phyloP scores from a whole-genome alignment of 176 grass and related monocot species.

The Olyra latifolia region DNA sequence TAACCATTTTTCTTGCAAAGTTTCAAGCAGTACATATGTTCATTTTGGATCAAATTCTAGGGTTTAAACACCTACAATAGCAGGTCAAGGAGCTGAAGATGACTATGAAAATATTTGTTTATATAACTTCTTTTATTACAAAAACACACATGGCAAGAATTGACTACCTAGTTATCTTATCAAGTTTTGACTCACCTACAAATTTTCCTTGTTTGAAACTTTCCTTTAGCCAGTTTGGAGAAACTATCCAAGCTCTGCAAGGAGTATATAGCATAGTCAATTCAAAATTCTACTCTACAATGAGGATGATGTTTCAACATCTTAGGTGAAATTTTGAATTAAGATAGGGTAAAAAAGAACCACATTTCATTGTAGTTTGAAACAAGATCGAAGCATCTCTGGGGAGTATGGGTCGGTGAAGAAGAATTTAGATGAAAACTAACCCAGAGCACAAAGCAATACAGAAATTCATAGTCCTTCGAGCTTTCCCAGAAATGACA shows the following conservation, averaged over 20 bases:
- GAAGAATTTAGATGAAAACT: constrained; percentile 32
- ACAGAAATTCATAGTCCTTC: constrained; percentile 81
- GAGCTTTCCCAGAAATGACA: constrained; percentile 77
- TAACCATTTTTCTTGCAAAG: not conserved
- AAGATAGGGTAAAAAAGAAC: not conserved
- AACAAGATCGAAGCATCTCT: constrained; percentile 9
- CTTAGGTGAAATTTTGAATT: constrained; percentile 12
- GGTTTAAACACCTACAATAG: not conserved
- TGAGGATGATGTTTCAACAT: not conserved
- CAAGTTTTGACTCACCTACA: constrained; percentile 56
- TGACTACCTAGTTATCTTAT: not conserved
- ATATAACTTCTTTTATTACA: not conserved
- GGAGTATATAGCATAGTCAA: constrained; percentile 8
- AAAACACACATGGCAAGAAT: not conserved
- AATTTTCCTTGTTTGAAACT: constrained; percentile 76
- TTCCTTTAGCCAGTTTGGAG: constrained; percentile 79
- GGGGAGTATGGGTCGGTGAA: not conserved
- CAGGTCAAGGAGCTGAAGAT: not conserved
- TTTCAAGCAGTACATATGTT: not conserved
- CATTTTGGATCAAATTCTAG: not conserved
- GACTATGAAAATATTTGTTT: not conserved
- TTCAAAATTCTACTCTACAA: not conserved
- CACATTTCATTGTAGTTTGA: not conserved
- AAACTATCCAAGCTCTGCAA: constrained; percentile 90
- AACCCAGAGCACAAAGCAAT: constrained; percentile 85